Conservation (phyloP, 2,329 filamentous ascomycete species). For the Aphanoascus verrucosus region DNA sequence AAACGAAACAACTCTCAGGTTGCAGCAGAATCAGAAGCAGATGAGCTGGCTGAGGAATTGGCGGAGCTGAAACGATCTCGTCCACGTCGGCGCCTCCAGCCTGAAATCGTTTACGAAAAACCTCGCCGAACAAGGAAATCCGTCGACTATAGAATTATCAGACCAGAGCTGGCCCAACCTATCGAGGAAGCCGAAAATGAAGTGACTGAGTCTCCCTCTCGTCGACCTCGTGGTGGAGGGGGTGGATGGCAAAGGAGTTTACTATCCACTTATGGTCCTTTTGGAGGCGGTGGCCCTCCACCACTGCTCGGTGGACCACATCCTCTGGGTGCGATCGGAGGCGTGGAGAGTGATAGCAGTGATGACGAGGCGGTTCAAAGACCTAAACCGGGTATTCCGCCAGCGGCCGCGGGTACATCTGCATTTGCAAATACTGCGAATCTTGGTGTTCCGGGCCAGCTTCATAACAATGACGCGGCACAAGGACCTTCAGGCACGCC, state of each 20-base stretch:
- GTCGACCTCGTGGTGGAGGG: conserved; percentile 54
- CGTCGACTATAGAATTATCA: conserved; percentile 78
- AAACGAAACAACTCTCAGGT: conserved; percentile 40
- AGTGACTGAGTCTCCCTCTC: conserved; percentile 56
- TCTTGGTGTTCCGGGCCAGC: conserved; percentile 44
- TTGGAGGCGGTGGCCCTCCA: conserved; percentile 65
- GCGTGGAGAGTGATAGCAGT: conserved; percentile 88
- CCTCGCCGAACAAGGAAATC: conserved; percentile 50
- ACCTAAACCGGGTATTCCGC: conserved; percentile 47
- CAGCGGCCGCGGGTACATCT: conserved; percentile 53
- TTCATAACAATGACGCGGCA: conserved; percentile 47
- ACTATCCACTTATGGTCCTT: conserved; percentile 84
- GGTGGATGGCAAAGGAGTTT: conserved; percentile 64
- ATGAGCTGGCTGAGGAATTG: conserved; percentile 50
- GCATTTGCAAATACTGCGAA: conserved; percentile 43
- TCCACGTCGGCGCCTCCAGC: conserved; percentile 29
- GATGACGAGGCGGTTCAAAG: conserved; percentile 75
- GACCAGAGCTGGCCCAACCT: conserved; percentile 58
- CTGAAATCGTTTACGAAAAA: conserved; percentile 33
- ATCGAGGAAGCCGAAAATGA: conserved; percentile 66
- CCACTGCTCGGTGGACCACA: conserved; percentile 65
- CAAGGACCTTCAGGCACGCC: conserved; percentile 51
- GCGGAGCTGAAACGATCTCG: conserved; percentile 35
- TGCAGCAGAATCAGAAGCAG: conserved; percentile 41
- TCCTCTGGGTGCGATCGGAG: conserved; percentile 57